phyloP scores from a whole-genome alignment of 2,329 filamentous ascomycete species.

The Elsinoe perseae region DNA sequence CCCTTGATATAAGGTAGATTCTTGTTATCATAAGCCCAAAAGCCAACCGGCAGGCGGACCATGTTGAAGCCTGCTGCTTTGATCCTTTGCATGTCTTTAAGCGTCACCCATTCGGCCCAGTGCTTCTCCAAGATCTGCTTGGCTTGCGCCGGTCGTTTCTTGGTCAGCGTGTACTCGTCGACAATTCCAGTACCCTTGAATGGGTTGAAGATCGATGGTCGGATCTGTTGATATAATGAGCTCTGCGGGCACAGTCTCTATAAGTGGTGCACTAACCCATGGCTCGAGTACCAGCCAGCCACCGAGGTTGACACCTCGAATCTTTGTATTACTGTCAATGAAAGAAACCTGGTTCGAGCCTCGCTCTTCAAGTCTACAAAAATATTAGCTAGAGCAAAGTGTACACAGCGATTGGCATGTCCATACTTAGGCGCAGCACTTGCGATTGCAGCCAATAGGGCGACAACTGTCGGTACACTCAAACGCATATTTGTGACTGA shows the following conservation, averaged over 20 bases:
- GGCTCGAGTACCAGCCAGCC: slow-evolving; percentile 23
- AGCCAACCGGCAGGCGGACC: slow-evolving; percentile 24
- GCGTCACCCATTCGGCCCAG: slow-evolving; percentile 36
- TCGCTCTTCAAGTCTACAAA: background rate
- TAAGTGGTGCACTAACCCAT: slow-evolving; percentile 14
- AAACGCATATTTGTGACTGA: background rate
- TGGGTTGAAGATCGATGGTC: slow-evolving; percentile 10
- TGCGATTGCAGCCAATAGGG: background rate
- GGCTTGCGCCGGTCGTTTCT: slow-evolving; percentile 18
- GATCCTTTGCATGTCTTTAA: slow-evolving; percentile 46
- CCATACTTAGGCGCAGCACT: background rate
- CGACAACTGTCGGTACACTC: background rate
- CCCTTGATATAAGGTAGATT: slow-evolving; percentile 21
- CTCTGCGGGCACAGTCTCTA: slow-evolving; percentile 7
- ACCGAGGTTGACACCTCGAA: slow-evolving; percentile 23
- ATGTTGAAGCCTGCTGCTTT: slow-evolving; percentile 20
- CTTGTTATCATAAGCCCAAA: slow-evolving; percentile 24
- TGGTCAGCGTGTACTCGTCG: slow-evolving; percentile 25
- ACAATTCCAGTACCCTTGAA: slow-evolving; percentile 19
- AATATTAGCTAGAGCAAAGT: background rate
- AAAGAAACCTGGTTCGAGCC: background rate
- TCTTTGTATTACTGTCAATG: slow-evolving; percentile 11
- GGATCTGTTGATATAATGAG: slow-evolving; percentile 17
- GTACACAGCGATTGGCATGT: background rate
- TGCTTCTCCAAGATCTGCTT: slow-evolving; percentile 20